phyloP scores from a whole-genome alignment of 1,139 yeast genomes.

The Saccharomyces hybrid region DNA sequence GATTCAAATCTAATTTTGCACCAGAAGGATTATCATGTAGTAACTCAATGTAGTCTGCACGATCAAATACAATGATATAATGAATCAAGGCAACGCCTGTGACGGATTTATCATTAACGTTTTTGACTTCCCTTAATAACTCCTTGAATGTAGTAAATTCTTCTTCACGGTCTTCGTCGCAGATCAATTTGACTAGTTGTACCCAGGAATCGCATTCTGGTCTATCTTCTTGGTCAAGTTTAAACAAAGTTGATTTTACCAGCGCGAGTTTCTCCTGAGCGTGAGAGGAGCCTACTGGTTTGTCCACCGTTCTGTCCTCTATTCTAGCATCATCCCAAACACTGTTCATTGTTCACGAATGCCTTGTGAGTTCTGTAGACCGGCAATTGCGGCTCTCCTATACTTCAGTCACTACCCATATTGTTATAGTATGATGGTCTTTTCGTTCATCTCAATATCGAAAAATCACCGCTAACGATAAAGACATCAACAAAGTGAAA shows the following conservation, averaged over 20 bases:
- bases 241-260: not conserved
- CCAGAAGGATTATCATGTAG: conserved; percentile 27
- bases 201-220: conserved; percentile 16
- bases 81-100: conserved; percentile 27
- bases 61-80: conserved; percentile 23
- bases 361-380: not conserved
- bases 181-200: conserved; percentile 18
- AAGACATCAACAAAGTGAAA: not conserved
- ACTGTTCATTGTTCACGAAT: not conserved
- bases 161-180: conserved; percentile 16
- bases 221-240: not conserved
- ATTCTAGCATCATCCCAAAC: not conserved
- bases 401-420: not conserved
- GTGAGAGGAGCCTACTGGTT: not conserved
- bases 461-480: not conserved
- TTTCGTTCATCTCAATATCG: not conserved
- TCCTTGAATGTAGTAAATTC: conserved; percentile 18
- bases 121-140: conserved; percentile 10
- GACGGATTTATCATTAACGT: conserved; percentile 17
- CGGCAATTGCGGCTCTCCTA: not conserved
- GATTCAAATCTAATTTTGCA: conserved; percentile 31
- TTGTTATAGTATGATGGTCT: not conserved
- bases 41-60: conserved; percentile 34
- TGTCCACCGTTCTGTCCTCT: not conserved
- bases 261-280: not conserved